Base-by-base conservation (phyloP, 2,329 filamentous ascomycete species). In the Fusarium sacchari region DNA sequence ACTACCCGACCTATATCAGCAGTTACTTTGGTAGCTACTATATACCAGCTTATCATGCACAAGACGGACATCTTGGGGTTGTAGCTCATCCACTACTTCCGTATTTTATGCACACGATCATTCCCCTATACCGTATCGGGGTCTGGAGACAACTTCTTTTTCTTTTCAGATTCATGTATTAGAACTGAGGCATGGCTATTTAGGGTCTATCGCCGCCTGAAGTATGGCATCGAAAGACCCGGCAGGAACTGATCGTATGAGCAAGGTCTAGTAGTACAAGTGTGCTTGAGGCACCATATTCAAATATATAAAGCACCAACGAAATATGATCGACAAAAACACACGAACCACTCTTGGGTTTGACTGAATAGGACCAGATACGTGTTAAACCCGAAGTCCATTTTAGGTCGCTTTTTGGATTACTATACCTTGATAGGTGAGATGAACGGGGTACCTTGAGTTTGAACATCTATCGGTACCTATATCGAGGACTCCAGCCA, bases 31-130 rank as follows among this genome's bases (percentile, higher is more conserved):
- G 17, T 37, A 26, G 11, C 26, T 46, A 42, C 39, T 22, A 46
- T 28, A 7, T 43, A 43, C n/a, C 11, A 24, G 39, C 61, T 26
- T 32, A 36, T 52, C 32, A 11, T 37, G 11, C 32, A 37, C 26
- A 50, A 64, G 62, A 52, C 18, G 9, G 37, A 28, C 40, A 52
- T 68, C 68, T 72, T 68, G 63, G 64, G 63, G 52, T 58, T 64
- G 36, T 42, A 42, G 56, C 56, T 46, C 47, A 59, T 57, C 66
- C 71, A 70, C 60, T 60, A 47, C 66, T 46, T 43, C 34, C 36
- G 57, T 52, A 43, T 36, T 47, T 50, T 43, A 65, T 60, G 52
- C 71, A 37, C 63, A 74, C 67, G 59, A 68, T 55, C 32, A 55
- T 56, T 67, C 61, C 47, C 49, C 40, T 55, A 47, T 52, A 40